Evolutionary conservation across 208 protist genomes (phyloP).

Genomic region (Porcisia deanei): DNA sequence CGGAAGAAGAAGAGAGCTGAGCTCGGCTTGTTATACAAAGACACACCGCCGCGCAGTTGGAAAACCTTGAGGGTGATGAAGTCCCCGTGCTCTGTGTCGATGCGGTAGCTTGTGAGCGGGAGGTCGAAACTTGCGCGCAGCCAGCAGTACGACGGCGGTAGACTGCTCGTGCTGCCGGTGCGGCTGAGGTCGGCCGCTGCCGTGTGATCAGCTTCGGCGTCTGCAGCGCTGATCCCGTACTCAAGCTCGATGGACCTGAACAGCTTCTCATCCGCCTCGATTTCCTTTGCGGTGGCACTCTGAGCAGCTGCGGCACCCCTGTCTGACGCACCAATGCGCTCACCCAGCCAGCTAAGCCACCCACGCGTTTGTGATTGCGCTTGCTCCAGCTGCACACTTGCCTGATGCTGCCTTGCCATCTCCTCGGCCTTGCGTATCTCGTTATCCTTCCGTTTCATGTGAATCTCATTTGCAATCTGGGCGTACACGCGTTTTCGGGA

Average conservation of each 20-base stretch:
- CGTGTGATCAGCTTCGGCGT: conserved; percentile 33
- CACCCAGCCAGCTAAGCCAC: conserved; percentile 60
- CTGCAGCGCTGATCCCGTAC: conserved; percentile 66
- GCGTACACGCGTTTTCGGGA: conserved; percentile 74
- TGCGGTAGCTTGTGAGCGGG: conserved; percentile 43
- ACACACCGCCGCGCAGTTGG: conserved; percentile 43
- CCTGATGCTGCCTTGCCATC: conserved; percentile 32
- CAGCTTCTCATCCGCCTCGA: conserved; percentile 51
- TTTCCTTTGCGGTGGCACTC: conserved; percentile 27
- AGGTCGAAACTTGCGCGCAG: conserved; percentile 58
- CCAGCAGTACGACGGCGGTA: conserved; percentile 78
- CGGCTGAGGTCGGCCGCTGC: conserved; percentile 15
- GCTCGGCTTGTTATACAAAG: conserved; percentile 55
- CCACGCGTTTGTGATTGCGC: conserved; percentile 25
- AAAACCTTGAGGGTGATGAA: conserved; percentile 51
- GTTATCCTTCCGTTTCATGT: conserved; percentile 68
- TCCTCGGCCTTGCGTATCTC: conserved; percentile 56
- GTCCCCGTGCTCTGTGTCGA: conserved; percentile 60
- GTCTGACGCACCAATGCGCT: conserved; percentile 13
- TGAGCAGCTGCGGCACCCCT: background rate
- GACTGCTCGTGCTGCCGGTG: conserved; percentile 6
- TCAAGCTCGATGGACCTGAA: conserved; percentile 58
- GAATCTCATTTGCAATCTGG: conserved; percentile 74
- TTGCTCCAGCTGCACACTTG: conserved; percentile 20
- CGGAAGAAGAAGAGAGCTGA: conserved; percentile 62